Conservation (phyloP, 176 grass and related monocot species). For the Oryza australiensis region DNA sequence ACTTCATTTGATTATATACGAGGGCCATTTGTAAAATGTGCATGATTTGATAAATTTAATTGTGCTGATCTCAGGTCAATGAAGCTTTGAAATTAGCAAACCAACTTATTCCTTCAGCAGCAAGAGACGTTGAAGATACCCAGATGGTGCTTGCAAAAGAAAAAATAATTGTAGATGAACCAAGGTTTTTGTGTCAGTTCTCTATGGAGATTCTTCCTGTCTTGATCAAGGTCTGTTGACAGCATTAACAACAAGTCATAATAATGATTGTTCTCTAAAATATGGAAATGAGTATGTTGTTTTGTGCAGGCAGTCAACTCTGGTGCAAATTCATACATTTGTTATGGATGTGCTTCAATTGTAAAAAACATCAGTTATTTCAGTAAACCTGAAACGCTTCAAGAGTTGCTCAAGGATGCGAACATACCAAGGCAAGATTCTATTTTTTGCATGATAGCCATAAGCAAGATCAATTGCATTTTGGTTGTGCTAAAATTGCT, state of each 20-base stretch:
- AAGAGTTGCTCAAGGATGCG: slow-evolving; percentile 71
- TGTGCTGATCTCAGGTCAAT: slow-evolving; percentile 51
- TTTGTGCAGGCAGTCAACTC: slow-evolving; percentile 76
- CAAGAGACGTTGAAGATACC: slow-evolving; percentile 58
- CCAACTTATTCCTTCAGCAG: slow-evolving; percentile 73
- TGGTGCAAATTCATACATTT: slow-evolving; percentile 83
- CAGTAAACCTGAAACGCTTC: slow-evolving; percentile 83
- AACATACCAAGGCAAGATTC: slow-evolving; percentile 84
- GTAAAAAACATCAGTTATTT: slow-evolving; percentile 94
- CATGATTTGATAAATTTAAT: slow-evolving; percentile 38
- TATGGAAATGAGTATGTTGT: slow-evolving; percentile 40
- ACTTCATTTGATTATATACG: neutral
- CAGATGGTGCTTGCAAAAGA: slow-evolving; percentile 74
- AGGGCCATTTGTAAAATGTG: neutral
- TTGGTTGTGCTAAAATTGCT: neutral
- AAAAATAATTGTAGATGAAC: slow-evolving; percentile 79
- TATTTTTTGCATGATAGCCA: slow-evolving; percentile 10
- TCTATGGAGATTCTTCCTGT: slow-evolving; percentile 84
- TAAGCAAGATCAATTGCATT: slow-evolving; percentile 14
- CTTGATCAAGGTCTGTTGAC: slow-evolving; percentile 86
- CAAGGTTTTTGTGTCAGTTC: slow-evolving; percentile 78
- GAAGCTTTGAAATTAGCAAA: slow-evolving; percentile 91
- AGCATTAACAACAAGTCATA: slow-evolving; percentile 17
- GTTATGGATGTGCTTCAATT: slow-evolving; percentile 82
- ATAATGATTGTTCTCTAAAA: slow-evolving; percentile 25